phyloP scores from a whole-genome alignment of 2,329 filamentous ascomycete species.

The Cephalotrichum gorgonifer region DNA sequence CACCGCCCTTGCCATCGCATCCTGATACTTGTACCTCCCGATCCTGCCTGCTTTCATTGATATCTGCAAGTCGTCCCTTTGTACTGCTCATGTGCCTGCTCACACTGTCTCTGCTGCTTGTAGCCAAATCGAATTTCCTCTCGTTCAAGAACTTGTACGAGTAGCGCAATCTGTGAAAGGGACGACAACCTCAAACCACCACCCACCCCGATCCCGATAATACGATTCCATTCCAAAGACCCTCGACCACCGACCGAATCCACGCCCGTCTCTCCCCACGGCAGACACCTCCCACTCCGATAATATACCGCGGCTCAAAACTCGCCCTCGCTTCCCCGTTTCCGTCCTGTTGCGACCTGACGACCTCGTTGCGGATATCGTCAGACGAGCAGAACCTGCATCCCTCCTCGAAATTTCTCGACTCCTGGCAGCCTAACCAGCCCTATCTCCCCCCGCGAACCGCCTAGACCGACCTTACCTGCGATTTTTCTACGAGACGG shows the following conservation, averaged over 20 bases:
- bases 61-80: not conserved
- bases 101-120: not conserved
- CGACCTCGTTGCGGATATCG: not conserved
- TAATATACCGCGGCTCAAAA: not conserved
- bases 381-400: not conserved
- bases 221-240: not conserved
- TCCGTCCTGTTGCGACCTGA: not conserved
- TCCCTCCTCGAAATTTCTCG: not conserved
- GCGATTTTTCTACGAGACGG: not conserved
- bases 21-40: not conserved
- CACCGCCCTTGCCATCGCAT: not conserved
- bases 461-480: not conserved
- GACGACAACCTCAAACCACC: not conserved
- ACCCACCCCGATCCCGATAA: not conserved
- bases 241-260: not conserved
- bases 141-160: no score
- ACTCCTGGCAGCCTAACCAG: not conserved
- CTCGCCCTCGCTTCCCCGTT: not conserved
- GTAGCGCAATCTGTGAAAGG: not conserved
- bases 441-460: not conserved
- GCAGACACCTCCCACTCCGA: not conserved
- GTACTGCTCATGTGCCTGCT: not conserved
- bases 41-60: not conserved
- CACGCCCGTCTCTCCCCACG: not conserved
- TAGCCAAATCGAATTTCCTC: not conserved